Evolutionary conservation across 768 basidiomycete genomes (phyloP), one percentile per base, ranked within the genome.

Genomic region (Leccinum obscurum): DNA sequence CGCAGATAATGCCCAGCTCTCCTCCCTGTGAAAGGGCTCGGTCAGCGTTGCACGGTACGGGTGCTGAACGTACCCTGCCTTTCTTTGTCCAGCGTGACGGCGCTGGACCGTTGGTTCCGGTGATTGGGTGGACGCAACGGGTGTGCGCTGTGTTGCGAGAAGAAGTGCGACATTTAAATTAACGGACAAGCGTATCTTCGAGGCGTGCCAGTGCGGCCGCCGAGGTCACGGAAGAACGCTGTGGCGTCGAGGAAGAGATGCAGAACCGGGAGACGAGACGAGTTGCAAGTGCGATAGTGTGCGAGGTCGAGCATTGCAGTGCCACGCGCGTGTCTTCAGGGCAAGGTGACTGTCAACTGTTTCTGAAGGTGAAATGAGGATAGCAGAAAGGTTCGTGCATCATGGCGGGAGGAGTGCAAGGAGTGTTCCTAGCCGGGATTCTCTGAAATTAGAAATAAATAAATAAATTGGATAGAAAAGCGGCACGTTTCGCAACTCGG

Each of bases 381-480:
- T 48, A 59, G 58, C 50, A 52, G 46, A 28, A 51, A 59, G 35
- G 62, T 62, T 61, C n/a, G n/a, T 44, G 41, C 20, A 46, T 46
- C 70, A 68, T 73, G 71, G 55, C 58, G 61, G 66, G 58, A 69
- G 46, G 67, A 71, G 61, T 61, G 55, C 59, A 72, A 73, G 67
- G 64, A 68, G 64, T 62, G 56, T 70, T 65, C 46, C 55, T 65
- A 72, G 65, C 68, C 66, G 64, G 68, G 62, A 22, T 73, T 69
- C 60, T 63, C 59, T 71, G 63, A 66, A 71, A 72, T 67, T 66
- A 57, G 49, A 65, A 68, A 67, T 62, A 63, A 66, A 72, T 70
- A 44, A 72, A 69, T 73, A 64, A 67, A 59, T 71, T 71, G 59
- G 59, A 60, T 73, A 64, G 62, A 67, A 73, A 71, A 63, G 61